phyloP scores from a whole-genome alignment of 1,284 basidiomycete genomes.

The Rhodotorula sp. region DNA sequence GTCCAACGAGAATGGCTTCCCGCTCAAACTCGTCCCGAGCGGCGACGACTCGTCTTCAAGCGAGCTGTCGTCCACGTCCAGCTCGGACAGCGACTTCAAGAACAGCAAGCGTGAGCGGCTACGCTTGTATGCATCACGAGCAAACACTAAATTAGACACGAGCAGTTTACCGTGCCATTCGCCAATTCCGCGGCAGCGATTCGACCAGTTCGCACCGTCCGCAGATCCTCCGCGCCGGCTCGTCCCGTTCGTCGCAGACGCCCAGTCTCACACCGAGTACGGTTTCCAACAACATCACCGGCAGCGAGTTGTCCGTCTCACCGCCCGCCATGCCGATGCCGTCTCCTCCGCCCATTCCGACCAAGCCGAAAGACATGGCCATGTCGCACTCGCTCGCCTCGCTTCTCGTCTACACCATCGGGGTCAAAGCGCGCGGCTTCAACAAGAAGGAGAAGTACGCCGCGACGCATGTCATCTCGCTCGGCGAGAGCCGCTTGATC shows the following conservation, averaged over 20 bases:
- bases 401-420: conserved; percentile 90
- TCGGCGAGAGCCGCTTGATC: conserved; percentile 78
- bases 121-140: too few relatives aligned
- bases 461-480: conserved; percentile 85
- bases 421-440: conserved; percentile 74
- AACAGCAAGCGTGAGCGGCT: too few relatives aligned
- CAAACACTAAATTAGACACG: too few relatives aligned
- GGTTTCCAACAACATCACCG: not conserved
- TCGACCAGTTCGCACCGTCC: not conserved
- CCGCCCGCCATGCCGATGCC: conserved; percentile 10
- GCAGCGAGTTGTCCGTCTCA: conserved; percentile 17
- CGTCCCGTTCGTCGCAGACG: not conserved
- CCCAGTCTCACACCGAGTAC: not conserved
- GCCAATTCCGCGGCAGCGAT: conserved; percentile 22
- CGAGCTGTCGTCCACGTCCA: conserved; percentile 37
- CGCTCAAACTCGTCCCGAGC: conserved; percentile 18
- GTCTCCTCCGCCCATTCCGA: not conserved
- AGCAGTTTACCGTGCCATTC: conserved; percentile 31
- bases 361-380: conserved; percentile 34
- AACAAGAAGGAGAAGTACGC: conserved; percentile 87
- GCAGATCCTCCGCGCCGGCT: conserved; percentile 7
- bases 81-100: conserved; percentile 46
- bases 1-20: conserved; percentile 17
- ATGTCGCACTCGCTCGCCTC: conserved; percentile 74
- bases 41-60: conserved; percentile 27